Base-by-base conservation (phyloP, 2,329 filamentous ascomycete genomes). In the Nigrospora oryzae region DNA sequence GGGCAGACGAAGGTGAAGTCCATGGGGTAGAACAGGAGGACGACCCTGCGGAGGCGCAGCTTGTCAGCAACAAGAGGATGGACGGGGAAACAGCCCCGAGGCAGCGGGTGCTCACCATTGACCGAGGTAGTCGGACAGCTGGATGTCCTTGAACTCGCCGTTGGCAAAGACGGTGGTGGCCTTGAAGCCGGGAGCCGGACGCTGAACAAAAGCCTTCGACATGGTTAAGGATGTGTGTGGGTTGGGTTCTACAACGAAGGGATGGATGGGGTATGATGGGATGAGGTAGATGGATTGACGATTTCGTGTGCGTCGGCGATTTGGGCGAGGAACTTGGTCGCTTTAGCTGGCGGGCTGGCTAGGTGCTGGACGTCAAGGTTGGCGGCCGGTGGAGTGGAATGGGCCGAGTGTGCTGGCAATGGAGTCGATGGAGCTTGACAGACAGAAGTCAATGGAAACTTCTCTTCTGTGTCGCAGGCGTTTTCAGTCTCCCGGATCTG, bases 1-100 rank as follows among this genome's bases (percentile, higher is more conserved):
- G 77, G 77, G 68, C 79, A 83, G 59, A 83, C 78, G 53, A 83
- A 83, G 53, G 79, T 82, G 72, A 80, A 84, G 56, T 81, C 79
- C 66, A 81, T 79, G 46, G 80, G 80, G 62, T 83, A 78, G 69
- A 83, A 83, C 51, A 78, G 74, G 32, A 84, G 76, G 54, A 83
- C 69, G 47, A 83, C 73, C 80, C 80, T 70, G 23, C n/a, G 14
- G 17, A 15, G 30, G 23, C 28, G 11, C 16, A 14, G 8, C 23
- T 28, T 28, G 23, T 28, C 23, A 28, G 32, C 11, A 11, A 14
- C 35, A 39, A 34, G 41, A 42, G 46, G 38, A 42, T 28, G 41
- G 45, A 37, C 28, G 38, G 32, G 16, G 36, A 41, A 10, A 7
- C 23, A 7, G 23, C 23, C 23, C 23, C 5, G 23, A 10, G 23